phyloP scores from a whole-genome alignment of 2,329 filamentous ascomycete genomes.

The Xylogone sp. region DNA sequence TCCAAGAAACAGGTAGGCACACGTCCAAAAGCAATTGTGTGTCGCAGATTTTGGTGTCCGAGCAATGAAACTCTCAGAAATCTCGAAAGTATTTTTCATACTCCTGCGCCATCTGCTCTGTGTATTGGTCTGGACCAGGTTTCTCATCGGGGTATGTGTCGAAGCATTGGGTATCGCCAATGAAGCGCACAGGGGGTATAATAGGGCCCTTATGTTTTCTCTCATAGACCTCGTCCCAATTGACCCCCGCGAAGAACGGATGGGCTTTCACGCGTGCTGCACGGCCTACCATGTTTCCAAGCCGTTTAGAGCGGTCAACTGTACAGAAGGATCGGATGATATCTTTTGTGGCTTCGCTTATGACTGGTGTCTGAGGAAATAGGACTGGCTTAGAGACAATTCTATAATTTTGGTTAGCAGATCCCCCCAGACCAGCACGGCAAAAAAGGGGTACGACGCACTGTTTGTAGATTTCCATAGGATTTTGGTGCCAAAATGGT shows the following conservation, averaged over 20 bases:
- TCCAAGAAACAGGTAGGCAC: too few species aligned
- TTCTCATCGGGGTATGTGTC: slow-evolving; percentile 80
- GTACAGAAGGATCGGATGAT: slow-evolving; percentile 75
- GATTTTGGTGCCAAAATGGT: slow-evolving; percentile 83
- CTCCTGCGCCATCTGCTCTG: slow-evolving; percentile 61
- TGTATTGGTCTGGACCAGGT: slow-evolving; percentile 61
- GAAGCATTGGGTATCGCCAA: slow-evolving; percentile 76
- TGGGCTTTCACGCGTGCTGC: slow-evolving; percentile 70
- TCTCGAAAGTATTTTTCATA: slow-evolving; percentile 70
- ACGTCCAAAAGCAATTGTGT: too few species aligned
- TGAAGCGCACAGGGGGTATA: slow-evolving; percentile 67
- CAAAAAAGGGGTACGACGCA: too few species aligned
- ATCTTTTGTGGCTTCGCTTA: slow-evolving; percentile 67
- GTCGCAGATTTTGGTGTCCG: too few species aligned
- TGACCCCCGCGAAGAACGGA: slow-evolving; percentile 67
- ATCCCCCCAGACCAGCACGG: too few species aligned
- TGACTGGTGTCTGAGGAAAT: slow-evolving; percentile 61
- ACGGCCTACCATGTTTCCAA: slow-evolving; percentile 76
- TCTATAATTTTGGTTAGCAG: slow-evolving; percentile 36
- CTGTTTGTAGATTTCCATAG: slow-evolving; percentile 83
- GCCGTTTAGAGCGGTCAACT: slow-evolving; percentile 70
- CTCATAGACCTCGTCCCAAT: slow-evolving; percentile 70
- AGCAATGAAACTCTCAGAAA: slow-evolving; percentile 44
- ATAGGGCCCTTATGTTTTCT: slow-evolving; percentile 67
- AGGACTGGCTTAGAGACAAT: slow-evolving; percentile 75